These are phyloP conservation scores for Pachysolen tannophilus DNA, from an alignment of 805 yeast genomes.

Conservation along the genomic window DNA sequence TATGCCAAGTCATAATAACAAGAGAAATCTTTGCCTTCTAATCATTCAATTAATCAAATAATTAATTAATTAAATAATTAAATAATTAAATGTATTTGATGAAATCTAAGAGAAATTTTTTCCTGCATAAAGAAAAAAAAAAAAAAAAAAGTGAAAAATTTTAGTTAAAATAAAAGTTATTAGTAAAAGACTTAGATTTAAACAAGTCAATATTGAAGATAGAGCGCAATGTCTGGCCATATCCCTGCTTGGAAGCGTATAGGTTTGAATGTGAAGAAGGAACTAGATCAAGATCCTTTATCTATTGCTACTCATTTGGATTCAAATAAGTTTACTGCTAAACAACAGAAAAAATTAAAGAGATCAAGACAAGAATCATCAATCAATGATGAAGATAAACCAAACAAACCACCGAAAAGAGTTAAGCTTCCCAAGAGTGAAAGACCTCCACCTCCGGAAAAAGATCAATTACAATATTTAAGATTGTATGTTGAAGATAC, in stretches of 20 bases:
- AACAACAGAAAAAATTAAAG: slow-evolving; percentile 33
- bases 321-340: slow-evolving; percentile 30
- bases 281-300: slow-evolving; percentile 35
- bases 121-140: not conserved
- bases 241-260: slow-evolving; percentile 83
- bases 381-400: slow-evolving; percentile 10
- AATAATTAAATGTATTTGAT: not conserved
- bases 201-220: not conserved
- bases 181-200: not conserved
- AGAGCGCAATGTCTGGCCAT: slow-evolving; percentile 12
- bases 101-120: not conserved
- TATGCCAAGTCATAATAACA: slow-evolving; percentile 5
- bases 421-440: slow-evolving; percentile 60
- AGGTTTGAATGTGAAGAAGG: slow-evolving; percentile 56
- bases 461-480: slow-evolving; percentile 64
- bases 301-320: slow-evolving; percentile 36
- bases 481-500: slow-evolving; percentile 48
- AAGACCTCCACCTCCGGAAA: slow-evolving; percentile 66
- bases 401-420: slow-evolving; percentile 61
- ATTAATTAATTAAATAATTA: not conserved
- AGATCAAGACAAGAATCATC: slow-evolving; percentile 17
- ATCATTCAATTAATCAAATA: not conserved
- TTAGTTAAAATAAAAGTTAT: not conserved
- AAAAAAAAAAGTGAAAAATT: not conserved
- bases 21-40: not conserved